Evolutionary conservation across 2,329 filamentous ascomycete genomes (phyloP).

Genomic region (Trichoderma arundinaceum): DNA sequence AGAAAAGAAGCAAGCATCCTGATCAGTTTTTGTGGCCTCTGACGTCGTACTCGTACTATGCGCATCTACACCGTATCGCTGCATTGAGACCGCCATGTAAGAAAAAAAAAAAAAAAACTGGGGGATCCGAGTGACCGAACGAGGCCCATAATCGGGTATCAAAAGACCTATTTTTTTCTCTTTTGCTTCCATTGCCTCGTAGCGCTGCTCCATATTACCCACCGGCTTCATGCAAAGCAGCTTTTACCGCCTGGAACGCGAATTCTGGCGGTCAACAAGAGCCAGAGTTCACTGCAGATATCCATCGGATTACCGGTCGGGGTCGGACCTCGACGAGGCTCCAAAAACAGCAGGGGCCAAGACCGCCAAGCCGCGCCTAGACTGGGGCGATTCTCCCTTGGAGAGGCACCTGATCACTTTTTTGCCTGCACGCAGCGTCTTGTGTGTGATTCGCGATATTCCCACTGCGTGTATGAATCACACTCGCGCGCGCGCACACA

Average conservation of each 20-base stretch:
- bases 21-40: conserved; percentile 5
- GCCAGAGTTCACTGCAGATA: conserved; percentile 9
- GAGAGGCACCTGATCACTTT: conserved; percentile 32
- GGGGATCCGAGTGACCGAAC: background rate
- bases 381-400: conserved; percentile 22
- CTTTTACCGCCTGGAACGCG: conserved; percentile 27
- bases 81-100: conserved; percentile 10
- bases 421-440: background rate
- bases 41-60: conserved; percentile 28
- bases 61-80: conserved; percentile 13
- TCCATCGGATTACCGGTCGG: conserved; percentile 26
- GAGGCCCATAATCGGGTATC: conserved; percentile 18
- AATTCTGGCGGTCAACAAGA: conserved; percentile 30
- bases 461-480: background rate
- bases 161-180: conserved; percentile 6
- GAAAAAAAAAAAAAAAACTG: background rate
- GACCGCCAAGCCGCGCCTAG: conserved; percentile 29
- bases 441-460: conserved; percentile 22
- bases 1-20: conserved; percentile 24
- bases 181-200: conserved; percentile 3
- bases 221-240: conserved; percentile 28
- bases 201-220: conserved; percentile 16
- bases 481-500: background rate
- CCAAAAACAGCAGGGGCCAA: conserved; percentile 5
- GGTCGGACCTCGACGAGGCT: conserved; percentile 13